phyloP scores from a whole-genome alignment of 2,329 filamentous ascomycete species.

The Diaporthe vexans region DNA sequence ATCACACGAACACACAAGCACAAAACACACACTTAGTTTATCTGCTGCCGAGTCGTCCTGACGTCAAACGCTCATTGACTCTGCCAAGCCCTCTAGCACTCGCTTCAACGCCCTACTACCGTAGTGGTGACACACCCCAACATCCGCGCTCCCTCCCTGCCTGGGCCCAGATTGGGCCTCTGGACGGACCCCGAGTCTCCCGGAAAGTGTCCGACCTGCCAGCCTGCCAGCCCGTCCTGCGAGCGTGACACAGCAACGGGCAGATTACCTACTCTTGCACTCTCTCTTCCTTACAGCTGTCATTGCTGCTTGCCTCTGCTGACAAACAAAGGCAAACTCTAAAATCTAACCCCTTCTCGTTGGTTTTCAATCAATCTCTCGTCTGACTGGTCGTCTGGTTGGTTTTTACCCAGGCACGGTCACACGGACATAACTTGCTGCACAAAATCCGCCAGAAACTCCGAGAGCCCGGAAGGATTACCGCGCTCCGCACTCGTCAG shows the following conservation, averaged over 20 bases:
- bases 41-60: constrained; percentile 11
- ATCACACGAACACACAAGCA: not conserved
- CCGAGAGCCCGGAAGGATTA: constrained; percentile 26
- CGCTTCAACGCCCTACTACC: constrained; percentile 26
- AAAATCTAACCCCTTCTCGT: not conserved
- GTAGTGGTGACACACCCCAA: constrained; percentile 19
- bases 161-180: not conserved
- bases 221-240: not conserved
- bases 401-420: no score
- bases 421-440: constrained; percentile 5
- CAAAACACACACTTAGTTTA: not conserved
- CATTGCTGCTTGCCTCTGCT: not conserved
- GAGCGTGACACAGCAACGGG: not conserved
- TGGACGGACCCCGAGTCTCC: constrained; percentile 19
- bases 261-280: no score
- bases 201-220: constrained; percentile 31
- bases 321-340: constrained; percentile 8
- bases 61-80: constrained; percentile 32
- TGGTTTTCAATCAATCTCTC: not conserved
- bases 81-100: constrained; percentile 32
- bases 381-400: no score
- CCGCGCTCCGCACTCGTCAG: constrained; percentile 17
- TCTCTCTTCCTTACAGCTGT: no score
- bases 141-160: not conserved
- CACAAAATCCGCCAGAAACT: constrained; percentile 13